Evolutionary conservation across 352 stramenopile genomes (phyloP).

Genomic region (Globisporangium iwayamae): DNA sequence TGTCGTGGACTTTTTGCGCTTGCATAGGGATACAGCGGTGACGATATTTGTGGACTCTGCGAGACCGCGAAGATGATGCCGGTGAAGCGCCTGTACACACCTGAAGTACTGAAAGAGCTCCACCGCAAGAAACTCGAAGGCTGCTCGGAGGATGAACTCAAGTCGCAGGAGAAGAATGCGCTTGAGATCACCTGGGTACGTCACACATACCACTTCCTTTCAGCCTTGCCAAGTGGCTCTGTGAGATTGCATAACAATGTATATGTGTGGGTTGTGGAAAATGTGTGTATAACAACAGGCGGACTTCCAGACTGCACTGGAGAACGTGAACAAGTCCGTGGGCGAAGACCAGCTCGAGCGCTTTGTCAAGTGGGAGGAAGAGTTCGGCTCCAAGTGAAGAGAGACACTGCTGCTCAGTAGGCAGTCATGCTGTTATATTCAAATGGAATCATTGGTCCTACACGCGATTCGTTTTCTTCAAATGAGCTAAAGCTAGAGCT

Average conservation of each 20-base stretch:
- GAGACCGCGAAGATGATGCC: conserved; percentile 80
- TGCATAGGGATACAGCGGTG: conserved; percentile 45
- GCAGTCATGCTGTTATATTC: not conserved
- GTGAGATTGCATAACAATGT: not conserved
- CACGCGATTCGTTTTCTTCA: not conserved
- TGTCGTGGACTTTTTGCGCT: not conserved
- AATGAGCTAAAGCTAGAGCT: conserved; percentile 36
- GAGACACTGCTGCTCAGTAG: not conserved
- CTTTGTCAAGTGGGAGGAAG: conserved; percentile 73
- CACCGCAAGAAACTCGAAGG: conserved; percentile 55
- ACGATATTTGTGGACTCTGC: conserved; percentile 58
- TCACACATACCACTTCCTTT: too few relatives aligned
- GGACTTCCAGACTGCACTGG: conserved; percentile 64
- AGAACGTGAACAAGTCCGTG: conserved; percentile 84
- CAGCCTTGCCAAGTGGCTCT: too few relatives aligned
- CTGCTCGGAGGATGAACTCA: conserved; percentile 44
- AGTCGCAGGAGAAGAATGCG: conserved; percentile 55
- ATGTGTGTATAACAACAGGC: conserved; percentile 15
- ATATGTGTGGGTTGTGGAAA: not conserved
- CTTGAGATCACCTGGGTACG: conserved; percentile 47
- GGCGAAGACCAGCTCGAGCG: conserved; percentile 68
- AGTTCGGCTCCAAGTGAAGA: conserved; percentile 80
- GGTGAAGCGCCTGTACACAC: conserved; percentile 75
- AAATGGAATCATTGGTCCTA: not conserved
- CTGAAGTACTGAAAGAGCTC: conserved; percentile 57